Percentiles rank a stretch among this genome's conserved stretches.
Evolutionary conservation across 1,284 basidiomycete species (phyloP).

Genomic region (Pterulicium gracile): DNA sequence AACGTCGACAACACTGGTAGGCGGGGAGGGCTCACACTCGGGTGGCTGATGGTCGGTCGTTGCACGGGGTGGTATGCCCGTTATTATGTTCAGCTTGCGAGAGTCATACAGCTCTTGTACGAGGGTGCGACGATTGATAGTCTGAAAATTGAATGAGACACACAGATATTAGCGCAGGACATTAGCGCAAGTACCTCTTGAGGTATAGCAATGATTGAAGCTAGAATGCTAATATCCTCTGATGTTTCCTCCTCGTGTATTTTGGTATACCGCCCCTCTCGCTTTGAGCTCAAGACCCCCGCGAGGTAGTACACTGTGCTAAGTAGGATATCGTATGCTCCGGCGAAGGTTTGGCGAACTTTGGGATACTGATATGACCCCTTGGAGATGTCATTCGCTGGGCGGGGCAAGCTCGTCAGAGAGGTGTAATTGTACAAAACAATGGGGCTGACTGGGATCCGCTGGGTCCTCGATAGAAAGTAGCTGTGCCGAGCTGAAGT

Average conservation of each 20-base stretch:
- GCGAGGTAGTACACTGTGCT: constrained; percentile 52
- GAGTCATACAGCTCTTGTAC: constrained; percentile 64
- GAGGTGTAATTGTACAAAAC: constrained; percentile 6
- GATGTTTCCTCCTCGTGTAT: constrained; percentile 37
- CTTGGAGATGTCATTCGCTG: constrained; percentile 89
- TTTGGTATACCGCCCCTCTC: constrained; percentile 31
- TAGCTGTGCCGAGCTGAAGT: constrained; percentile 47
- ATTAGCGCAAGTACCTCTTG: constrained; percentile 46
- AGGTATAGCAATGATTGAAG: constrained; percentile 72
- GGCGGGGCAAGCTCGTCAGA: constrained; percentile 6
- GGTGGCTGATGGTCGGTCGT: too few species aligned
- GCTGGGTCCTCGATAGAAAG: constrained; percentile 94
- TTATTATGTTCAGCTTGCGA: constrained; percentile 46
- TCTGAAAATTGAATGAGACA: constrained; percentile 28
- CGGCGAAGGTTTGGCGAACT: constrained; percentile 77
- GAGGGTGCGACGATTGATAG: constrained; percentile 57
- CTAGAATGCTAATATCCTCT: constrained; percentile 71
- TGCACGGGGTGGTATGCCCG: constrained; percentile 35
- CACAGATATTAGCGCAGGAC: constrained; percentile 6
- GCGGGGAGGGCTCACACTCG: constrained; percentile 16
- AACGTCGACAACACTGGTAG: constrained; percentile 29
- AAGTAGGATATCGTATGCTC: constrained; percentile 79
- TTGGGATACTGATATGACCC: constrained; percentile 80
- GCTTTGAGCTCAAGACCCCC: constrained; percentile 43
- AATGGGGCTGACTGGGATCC: constrained; percentile 58